A percentile compares a stretch with the other conserved stretches of the same genome.
These are phyloP conservation scores for Leishmania braziliensis DNA, from an alignment of 208 protist species.

Conservation along the genomic window DNA sequence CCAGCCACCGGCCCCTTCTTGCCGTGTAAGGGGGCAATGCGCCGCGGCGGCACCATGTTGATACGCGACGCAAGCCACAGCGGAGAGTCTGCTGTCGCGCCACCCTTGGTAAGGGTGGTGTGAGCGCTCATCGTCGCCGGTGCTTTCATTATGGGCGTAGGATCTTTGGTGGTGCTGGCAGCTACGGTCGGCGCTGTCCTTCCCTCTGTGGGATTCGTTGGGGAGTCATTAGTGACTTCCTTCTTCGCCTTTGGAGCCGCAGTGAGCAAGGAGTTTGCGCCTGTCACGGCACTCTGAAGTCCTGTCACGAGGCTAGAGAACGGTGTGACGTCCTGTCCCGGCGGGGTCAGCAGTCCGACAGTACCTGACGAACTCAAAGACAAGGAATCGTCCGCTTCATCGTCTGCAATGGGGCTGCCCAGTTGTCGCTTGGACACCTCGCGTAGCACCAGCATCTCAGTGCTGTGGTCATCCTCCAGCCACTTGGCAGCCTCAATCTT, in stretches of 20 bases:
- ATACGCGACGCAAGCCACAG: background rate
- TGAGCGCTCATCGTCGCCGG: background rate
- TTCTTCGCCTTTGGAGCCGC: too few species aligned
- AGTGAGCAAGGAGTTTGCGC: background rate
- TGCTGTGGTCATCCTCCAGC: conserved; percentile 16
- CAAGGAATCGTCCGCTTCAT: background rate
- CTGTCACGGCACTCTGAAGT: background rate
- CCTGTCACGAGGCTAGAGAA: background rate
- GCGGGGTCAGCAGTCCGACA: background rate
- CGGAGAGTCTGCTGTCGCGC: background rate
- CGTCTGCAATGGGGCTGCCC: background rate
- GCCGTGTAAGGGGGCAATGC: background rate
- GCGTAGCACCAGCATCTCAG: conserved; percentile 18
- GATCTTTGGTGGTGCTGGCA: background rate
- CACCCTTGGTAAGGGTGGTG: background rate
- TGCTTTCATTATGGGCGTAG: background rate
- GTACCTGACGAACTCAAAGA: conserved; percentile 5
- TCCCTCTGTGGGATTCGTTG: background rate
- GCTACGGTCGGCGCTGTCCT: background rate
- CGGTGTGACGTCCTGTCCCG: background rate
- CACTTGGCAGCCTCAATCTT: conserved; percentile 11
- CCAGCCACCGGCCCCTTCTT: background rate
- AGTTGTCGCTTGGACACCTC: conserved; percentile 14
- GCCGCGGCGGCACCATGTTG: background rate
- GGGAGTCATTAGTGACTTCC: too few species aligned